These are phyloP conservation scores for Pyronema domesticum DNA, from an alignment of 495 filamentous ascomycete genomes.

Conservation along the genomic window DNA sequence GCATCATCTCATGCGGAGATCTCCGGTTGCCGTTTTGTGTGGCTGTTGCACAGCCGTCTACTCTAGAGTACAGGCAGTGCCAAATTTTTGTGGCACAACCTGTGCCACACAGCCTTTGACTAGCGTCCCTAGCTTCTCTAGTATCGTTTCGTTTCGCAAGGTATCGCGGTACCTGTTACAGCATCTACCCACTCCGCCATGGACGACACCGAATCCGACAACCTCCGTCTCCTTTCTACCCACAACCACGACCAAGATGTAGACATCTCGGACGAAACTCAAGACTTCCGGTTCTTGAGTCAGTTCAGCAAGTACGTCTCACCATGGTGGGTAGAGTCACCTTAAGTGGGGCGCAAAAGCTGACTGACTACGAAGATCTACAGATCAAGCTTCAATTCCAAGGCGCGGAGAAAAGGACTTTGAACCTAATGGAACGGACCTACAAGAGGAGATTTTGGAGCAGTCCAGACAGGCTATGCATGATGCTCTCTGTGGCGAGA, in stretches of 20 bases:
- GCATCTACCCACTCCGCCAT: conserved; percentile 4
- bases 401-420: conserved; percentile 91
- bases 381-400: conserved; percentile 35
- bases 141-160: too few species aligned
- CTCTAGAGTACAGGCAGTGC: too few species aligned
- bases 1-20: too few species aligned
- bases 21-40: too few species aligned
- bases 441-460: conserved; percentile 57
- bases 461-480: conserved; percentile 81
- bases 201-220: conserved; percentile 20
- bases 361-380: conserved; percentile 4
- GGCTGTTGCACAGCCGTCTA: too few species aligned
- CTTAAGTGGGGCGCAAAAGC: conserved; percentile 28
- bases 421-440: conserved; percentile 70
- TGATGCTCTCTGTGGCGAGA: conserved; percentile 42
- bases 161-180: too few species aligned
- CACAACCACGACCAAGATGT: conserved; percentile 30
- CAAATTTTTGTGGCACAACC: too few species aligned
- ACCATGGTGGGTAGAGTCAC: conserved; percentile 21
- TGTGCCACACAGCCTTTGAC: too few species aligned
- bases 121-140: too few species aligned
- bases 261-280: conserved; percentile 63
- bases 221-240: conserved; percentile 6
- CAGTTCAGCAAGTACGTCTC: conserved; percentile 19
- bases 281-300: conserved; percentile 66